Conservation (phyloP, 306 rosid species). For the Cicer cuneatum region DNA sequence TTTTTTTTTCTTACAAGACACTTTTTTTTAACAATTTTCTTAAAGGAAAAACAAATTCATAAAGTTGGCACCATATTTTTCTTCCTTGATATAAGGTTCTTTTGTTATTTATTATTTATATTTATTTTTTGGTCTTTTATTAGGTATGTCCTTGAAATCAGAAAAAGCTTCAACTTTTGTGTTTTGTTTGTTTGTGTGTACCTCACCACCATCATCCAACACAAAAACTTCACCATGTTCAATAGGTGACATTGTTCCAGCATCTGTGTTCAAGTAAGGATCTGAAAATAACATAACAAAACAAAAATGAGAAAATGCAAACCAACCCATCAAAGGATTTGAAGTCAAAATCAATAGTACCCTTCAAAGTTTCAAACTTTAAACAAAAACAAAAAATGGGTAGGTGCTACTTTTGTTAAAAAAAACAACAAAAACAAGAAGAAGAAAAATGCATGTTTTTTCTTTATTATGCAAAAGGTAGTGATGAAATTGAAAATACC, state of each 20-base stretch:
- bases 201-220: conserved; percentile 98
- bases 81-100: conserved; percentile 18
- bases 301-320: conserved; percentile 7
- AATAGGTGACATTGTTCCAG: conserved; percentile 96
- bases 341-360: not conserved
- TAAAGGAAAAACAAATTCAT: conserved; percentile 15
- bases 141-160: conserved; percentile 25
- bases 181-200: conserved; percentile 31
- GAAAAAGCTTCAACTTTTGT: not conserved
- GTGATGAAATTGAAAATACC: conserved; percentile 48
- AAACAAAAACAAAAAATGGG: not conserved
- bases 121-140: not conserved
- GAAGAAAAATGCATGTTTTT: conserved; percentile 30
- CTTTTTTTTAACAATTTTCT: conserved; percentile 40
- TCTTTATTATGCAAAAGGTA: not conserved
- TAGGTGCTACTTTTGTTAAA: not conserved
- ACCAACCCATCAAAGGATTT: conserved; percentile 27
- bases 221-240: conserved; percentile 98
- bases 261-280: conserved; percentile 98
- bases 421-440: not conserved
- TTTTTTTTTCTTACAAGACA: conserved; percentile 14
- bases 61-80: conserved; percentile 32
- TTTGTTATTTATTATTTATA: not conserved
- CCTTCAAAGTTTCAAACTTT: not conserved
- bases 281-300: conserved; percentile 53